Base-by-base conservation (phyloP, 768 basidiomycete species). In the Kwoniella dendrophila region DNA sequence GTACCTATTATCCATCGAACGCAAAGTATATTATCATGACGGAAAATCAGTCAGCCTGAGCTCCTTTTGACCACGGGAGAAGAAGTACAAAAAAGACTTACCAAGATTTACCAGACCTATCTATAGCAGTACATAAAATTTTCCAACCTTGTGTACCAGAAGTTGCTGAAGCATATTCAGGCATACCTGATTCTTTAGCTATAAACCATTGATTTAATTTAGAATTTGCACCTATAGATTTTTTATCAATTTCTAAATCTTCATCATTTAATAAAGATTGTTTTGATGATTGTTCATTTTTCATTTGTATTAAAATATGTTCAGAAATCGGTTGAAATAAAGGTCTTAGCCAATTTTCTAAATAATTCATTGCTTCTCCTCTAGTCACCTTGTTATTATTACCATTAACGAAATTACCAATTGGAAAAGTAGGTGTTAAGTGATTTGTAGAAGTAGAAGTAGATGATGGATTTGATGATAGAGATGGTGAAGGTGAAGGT, bases 201-300 rank as follows among this genome's bases (percentile, higher is more conserved):
- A 52, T 67, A 33, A 67, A 69, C 45, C 70, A 63, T 45, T 72
- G 58, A 57, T 72, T 75, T 24, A 75, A 58, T 22, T 44, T 59
- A 16, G 71, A 67, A 30, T 43, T 53, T 1, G 73, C 66, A 11
- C 73, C 73, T 12, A 45, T 24, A 1, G 71, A 63, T 8, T 63
- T 22, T n/a, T 50, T n/a, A 32, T 70, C 71, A 10, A 57, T 27
- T 22, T 69, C 54, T 5, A 18, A 14, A 43, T 72, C 66, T 24
- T 45, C 63, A 7, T 26, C 33, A 3, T 10, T 51, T 14, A 18
- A 29, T 32, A n/a, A 6, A 6, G 18, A 27, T 14, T 33, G 5
- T 44, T 43, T 12, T 2, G 47, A 26, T 4, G 32, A 22, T 34
- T 68, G 56, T 43, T 64, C 63, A 4, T 16, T 26, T 32, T 55